Evolutionary conservation across 1,284 basidiomycete genomes (phyloP), one percentile per base, ranked within the genome.

Genomic region (Boletus sp.): DNA sequence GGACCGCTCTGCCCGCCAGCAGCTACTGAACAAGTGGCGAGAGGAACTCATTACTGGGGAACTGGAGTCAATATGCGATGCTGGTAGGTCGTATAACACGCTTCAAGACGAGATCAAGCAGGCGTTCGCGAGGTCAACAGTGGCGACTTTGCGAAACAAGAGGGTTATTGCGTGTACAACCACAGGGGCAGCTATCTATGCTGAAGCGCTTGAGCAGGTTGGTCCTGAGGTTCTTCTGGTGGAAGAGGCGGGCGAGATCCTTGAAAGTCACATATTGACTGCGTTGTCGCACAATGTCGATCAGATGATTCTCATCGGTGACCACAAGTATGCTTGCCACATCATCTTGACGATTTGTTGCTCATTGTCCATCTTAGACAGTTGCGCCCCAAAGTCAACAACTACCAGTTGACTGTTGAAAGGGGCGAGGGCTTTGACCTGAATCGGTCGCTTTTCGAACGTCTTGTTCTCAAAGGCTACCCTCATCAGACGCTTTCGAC

Each of bases 241-340:
- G 0, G 82, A 85, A 58, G 83, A 85, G 58, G 82, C 82, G 0
- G 82, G 83, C 2, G 82, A 85, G 54, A 84, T 85, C 39, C 57
- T 85, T 2, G 82, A 85, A 57, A 78, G 76, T 51, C 82, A 85
- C 52, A 65, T 82, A 23, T 49, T 85, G 36, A 82, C 80, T 0
- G 73, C 83, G 0, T 58, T 85, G 16, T 49, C 72, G 69, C 0
- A 34, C 50, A 2, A 48, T 64, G 7, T 75, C 72, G 0, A 69
- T 4, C 80, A 82, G 45, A 56, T 84, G 36, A 76, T 85, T 49
- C 65, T 85, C 5, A 83, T 85, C 35, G 82, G 82, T 0, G 82
- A 85, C 56, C 82, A 85, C 59, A 78, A 84, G 83, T 85, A 61
- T 22, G 78, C 41, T 27, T 22, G 34, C 22, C 23, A 8, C 9